A percentile compares a stretch with the other conserved stretches of the same genome.
phyloP scores from a whole-genome alignment of 2,329 filamentous ascomycete species.

The Chaetomium olivaceum region DNA sequence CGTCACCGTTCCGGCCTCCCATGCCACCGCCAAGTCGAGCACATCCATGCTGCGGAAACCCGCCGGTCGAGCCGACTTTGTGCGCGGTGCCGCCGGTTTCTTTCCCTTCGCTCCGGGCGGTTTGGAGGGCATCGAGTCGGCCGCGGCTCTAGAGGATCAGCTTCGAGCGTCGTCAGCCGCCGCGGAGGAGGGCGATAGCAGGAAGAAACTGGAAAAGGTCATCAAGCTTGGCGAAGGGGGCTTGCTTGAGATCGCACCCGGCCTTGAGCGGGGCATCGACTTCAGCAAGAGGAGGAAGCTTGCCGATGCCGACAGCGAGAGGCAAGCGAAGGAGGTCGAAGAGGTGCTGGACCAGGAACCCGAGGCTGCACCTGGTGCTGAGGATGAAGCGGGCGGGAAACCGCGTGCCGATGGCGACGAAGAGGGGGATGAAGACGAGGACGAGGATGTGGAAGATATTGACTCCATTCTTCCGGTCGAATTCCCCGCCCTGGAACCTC shows the following conservation, averaged over 20 bases:
- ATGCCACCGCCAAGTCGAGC: slow-evolving; percentile 91
- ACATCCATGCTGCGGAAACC: slow-evolving; percentile 87
- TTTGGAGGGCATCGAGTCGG: slow-evolving; percentile 80
- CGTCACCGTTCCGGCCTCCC: slow-evolving; percentile 86
- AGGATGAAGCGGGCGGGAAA: slow-evolving; percentile 39
- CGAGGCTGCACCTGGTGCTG: slow-evolving; percentile 39
- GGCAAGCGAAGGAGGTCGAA: slow-evolving; percentile 70
- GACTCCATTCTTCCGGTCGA: slow-evolving; percentile 88
- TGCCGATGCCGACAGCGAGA: slow-evolving; percentile 59
- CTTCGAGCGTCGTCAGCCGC: slow-evolving; percentile 49
- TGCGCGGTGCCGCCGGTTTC: slow-evolving; percentile 87
- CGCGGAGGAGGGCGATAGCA: slow-evolving; percentile 45
- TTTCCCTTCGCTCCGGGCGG: slow-evolving; percentile 93
- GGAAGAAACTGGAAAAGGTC: slow-evolving; percentile 72
- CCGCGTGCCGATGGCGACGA: slow-evolving; percentile 30
- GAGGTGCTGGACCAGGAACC: slow-evolving; percentile 56
- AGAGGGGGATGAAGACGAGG: slow-evolving; percentile 36
- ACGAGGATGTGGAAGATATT: slow-evolving; percentile 63
- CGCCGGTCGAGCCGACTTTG: slow-evolving; percentile 83
- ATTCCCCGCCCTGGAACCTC: slow-evolving; percentile 87
- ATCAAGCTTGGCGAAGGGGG: slow-evolving; percentile 83
- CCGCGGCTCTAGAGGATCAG: slow-evolving; percentile 81
- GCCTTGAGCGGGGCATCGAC: slow-evolving; percentile 75
- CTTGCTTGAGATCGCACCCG: slow-evolving; percentile 78
- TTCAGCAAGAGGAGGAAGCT: slow-evolving; percentile 63